Conservation (phyloP, 2,329 filamentous ascomycete species). For the Sporothrix luriei region DNA sequence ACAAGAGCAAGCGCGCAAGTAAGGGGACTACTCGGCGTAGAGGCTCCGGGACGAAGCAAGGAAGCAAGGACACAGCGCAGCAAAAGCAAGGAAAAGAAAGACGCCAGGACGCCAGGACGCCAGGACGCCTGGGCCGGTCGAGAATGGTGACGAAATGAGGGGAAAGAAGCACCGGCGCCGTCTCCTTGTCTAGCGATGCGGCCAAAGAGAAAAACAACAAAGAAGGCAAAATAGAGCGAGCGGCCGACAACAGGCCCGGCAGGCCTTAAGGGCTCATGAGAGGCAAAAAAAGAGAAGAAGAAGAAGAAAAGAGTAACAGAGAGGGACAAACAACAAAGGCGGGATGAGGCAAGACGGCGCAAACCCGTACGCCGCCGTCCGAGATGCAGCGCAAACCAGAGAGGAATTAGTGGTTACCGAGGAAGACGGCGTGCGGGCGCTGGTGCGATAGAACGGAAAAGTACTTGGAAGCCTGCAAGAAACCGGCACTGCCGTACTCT, state of each 20-base stretch:
- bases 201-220: slow-evolving; percentile 17
- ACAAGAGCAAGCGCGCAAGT: slow-evolving; percentile 9
- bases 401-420: slow-evolving; percentile 1
- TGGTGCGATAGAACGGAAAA: slow-evolving; percentile 11
- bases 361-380: neutral
- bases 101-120: neutral
- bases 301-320: too few relatives aligned
- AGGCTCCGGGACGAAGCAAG: slow-evolving; percentile 9
- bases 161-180: slow-evolving; percentile 22
- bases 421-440: slow-evolving; percentile 6
- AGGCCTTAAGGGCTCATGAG: slow-evolving; percentile 1
- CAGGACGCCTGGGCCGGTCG: neutral
- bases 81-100: neutral
- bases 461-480: slow-evolving; percentile 11
- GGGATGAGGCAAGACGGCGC: neutral
- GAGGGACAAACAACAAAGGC: neutral
- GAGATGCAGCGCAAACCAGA: slow-evolving; percentile 9
- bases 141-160: slow-evolving; percentile 27
- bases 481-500: neutral
- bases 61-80: neutral
- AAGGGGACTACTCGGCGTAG: slow-evolving; percentile 4
- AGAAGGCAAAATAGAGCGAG: slow-evolving; percentile 19
- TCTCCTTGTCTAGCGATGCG: slow-evolving; percentile 14
- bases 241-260: neutral
- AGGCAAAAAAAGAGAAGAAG: neutral